Base-by-base conservation (phyloP, 1,284 basidiomycete genomes). In the Malassezia cuniculi region DNA sequence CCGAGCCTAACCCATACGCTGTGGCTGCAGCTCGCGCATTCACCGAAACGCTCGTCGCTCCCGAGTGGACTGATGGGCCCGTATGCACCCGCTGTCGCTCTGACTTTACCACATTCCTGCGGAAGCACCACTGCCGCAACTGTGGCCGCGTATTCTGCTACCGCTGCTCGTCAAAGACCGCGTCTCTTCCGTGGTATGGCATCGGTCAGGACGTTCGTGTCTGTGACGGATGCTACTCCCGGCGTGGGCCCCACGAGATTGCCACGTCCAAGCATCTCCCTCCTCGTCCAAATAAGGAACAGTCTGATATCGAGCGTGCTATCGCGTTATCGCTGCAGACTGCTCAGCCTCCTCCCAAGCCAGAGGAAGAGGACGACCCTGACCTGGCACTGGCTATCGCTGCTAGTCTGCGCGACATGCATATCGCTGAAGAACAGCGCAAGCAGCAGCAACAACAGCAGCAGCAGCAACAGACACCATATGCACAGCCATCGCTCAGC, bases 61-160 rank as follows among this genome's bases (percentile, higher is more conserved):
- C 90, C 0, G 84, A 90, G 58, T 97, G 90, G 90, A 81, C 85
- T 30, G 90, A 97, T 66, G 85, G 85, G 1, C 83, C 90, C 22
- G 80, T 89, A 10, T 99, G 93, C 69, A 77, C 93, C 53, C 78
- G 87, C 17, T 99, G 93, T 69, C 77, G 93, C 15, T 80, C 82
- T 0, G 69, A 82, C 0, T 99, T 99, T 70, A 80, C 81, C 1
- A 90, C 94, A 58, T 94, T 89, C 27, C 95, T 94, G 64, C 78
- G 93, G 43, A 95, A 95, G 67, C 93, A 97, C 64, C 93, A 99
- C 67, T 99, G 93, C 68, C 78, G 93, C 6, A 95, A 95, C 69
- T 99, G 93, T 68, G 93, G 93, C 7, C 80, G 83, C 59, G 85
- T 97, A 14, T 97, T 94, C 62, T 89, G 94, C 69, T 85, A 90